Evolutionary conservation across 441 rosid species (phyloP), one percentile per base, ranked within the genome.

Genomic region (Populus hybrid): DNA sequence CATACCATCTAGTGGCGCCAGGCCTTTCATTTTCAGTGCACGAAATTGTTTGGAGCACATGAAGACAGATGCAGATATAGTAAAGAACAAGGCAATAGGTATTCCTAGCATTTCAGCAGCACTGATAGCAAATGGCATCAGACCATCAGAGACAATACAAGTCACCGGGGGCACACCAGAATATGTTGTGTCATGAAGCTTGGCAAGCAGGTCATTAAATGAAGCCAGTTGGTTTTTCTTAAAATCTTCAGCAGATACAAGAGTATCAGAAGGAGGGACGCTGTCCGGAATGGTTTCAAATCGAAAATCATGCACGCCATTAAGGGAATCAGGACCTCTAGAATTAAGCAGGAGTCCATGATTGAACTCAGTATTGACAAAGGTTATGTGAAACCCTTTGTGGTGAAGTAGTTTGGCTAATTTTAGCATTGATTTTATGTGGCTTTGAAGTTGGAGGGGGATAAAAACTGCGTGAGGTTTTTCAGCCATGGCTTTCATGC

Each of bases 291-390:
- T 50, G 75, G 40, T 28, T 65, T 72, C 75, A 12, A 57, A 72
- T 24, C 42, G 75, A 65, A 72, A 72, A n/a, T 30, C 67, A 12
- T 65, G 75, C 3, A 30, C 30, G 38, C 75, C 75, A 28, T 72
- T 65, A 1, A 50, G 23, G 26, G 75, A 53, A n/a, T 32, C 30
- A 18, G 42, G 10, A 5, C 32, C 75, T 32, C 75, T 59, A 8
- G 67, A 72, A 12, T 71, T 50, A 1, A 71, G 23, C n/a, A 71
- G 6, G 3, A 35, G 64, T 1, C 9, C 16, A 18, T 23, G 61
- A 23, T 40, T 70, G 59, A 23, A 7, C 16, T 46, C 21, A 0
- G 35, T 24, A 24, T 24, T 24, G 24, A 24, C 24, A 24, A 24
- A 24, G 24, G 24, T 24, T 24, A 24, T 24, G 57, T 50, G 19